Conservation (phyloP, 140 eudicot species). For the Senecio squalidus region DNA sequence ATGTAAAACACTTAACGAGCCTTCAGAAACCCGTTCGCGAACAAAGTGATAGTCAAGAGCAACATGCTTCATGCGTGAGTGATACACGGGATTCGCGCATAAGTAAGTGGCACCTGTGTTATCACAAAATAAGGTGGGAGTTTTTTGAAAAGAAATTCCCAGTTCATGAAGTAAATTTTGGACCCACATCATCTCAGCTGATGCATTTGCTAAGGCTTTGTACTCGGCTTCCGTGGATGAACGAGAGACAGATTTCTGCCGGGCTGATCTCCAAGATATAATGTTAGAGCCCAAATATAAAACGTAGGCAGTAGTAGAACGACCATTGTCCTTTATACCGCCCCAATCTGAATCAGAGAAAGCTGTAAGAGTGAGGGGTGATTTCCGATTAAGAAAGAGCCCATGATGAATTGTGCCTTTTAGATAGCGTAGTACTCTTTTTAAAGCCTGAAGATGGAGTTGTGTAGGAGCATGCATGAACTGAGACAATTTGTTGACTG, state of each 20-base stretch:
- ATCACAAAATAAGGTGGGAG: background rate
- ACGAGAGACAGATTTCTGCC: background rate
- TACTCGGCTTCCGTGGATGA: background rate
- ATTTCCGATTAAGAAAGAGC: background rate
- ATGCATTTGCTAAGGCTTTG: background rate
- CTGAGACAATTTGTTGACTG: background rate
- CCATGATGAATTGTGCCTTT: background rate
- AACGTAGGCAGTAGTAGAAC: too few relatives aligned
- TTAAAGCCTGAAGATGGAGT: background rate
- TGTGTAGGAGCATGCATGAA: background rate
- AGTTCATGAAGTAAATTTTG: background rate
- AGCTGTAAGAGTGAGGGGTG: background rate
- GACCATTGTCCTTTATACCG: too few relatives aligned
- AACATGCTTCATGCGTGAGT: background rate
- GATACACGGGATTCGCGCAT: background rate
- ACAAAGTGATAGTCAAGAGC: background rate
- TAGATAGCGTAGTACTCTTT: background rate
- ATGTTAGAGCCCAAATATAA: too few relatives aligned
- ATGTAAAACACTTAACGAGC: background rate
- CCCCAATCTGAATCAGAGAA: too few relatives aligned
- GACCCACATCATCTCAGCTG: background rate
- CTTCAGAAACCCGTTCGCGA: background rate
- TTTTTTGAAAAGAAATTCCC: background rate
- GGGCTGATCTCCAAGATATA: too few relatives aligned
- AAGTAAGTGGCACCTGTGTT: background rate